Conservation (phyloP, 805 yeast species). For the Ascoidea tarda region DNA sequence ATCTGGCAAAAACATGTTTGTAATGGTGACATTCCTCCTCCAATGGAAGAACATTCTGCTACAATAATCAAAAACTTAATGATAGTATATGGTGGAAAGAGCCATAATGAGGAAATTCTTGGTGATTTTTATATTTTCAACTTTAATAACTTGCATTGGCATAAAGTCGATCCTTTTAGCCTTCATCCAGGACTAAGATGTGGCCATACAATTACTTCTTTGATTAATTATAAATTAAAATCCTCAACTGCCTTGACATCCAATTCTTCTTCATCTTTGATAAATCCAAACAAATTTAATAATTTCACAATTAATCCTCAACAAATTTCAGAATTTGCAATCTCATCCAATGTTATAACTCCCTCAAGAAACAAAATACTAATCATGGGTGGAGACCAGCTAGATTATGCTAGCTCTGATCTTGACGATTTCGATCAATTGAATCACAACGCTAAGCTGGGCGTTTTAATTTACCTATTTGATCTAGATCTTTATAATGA, state of each 20-base stretch:
- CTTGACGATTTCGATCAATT: slow-evolving; percentile 38
- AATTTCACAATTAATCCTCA: slow-evolving; percentile 3
- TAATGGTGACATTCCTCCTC: slow-evolving; percentile 46
- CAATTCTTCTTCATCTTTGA: slow-evolving; percentile 34
- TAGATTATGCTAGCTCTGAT: slow-evolving; percentile 42
- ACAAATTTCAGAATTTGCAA: slow-evolving; percentile 6
- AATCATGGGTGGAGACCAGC: slow-evolving; percentile 86
- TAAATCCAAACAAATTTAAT: slow-evolving; percentile 1
- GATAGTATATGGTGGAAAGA: slow-evolving; percentile 85
- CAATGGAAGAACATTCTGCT: slow-evolving; percentile 87
- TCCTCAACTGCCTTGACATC: slow-evolving; percentile 21
- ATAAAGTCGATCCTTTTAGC: slow-evolving; percentile 27
- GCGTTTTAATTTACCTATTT: slow-evolving; percentile 48
- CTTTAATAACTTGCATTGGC: slow-evolving; percentile 60
- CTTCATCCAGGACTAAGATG: slow-evolving; percentile 68
- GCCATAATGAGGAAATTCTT: slow-evolving; percentile 53
- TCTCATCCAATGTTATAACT: slow-evolving; percentile 2
- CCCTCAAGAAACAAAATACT: slow-evolving; percentile 43
- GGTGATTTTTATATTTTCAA: slow-evolving; percentile 64
- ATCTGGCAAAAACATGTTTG: slow-evolving; percentile 57
- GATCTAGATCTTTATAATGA: slow-evolving; percentile 27
- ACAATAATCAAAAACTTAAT: slow-evolving; percentile 64
- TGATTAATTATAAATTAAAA: slow-evolving; percentile 23
- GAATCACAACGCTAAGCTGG: slow-evolving; percentile 36
- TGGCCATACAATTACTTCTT: slow-evolving; percentile 78